Evolutionary conservation across 768 basidiomycete genomes (phyloP).

Genomic region (Lactarius evosmus): DNA sequence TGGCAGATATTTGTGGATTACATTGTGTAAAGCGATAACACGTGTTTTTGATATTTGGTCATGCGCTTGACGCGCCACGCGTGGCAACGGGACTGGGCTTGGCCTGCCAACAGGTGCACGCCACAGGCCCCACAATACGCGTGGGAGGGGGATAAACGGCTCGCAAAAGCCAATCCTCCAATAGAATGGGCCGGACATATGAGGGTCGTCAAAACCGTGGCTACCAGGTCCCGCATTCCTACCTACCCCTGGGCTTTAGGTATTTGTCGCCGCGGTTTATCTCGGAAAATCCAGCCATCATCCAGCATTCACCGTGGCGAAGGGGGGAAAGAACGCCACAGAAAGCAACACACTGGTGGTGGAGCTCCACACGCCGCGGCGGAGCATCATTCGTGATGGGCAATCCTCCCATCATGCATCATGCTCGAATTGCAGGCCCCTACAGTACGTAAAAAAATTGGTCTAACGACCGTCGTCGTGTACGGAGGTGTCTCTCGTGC

Average conservation of each 20-base stretch:
- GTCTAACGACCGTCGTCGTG: not conserved
- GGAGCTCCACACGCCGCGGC: not conserved
- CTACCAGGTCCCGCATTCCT: too few species aligned
- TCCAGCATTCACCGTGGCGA: not conserved
- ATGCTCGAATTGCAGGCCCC: not conserved
- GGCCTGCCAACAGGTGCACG: too few species aligned
- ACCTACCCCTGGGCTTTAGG: too few species aligned
- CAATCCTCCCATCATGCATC: too few species aligned
- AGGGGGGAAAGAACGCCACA: not conserved
- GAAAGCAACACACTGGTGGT: not conserved
- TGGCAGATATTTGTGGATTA: too few species aligned
- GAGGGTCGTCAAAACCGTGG: too few species aligned
- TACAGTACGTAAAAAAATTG: not conserved
- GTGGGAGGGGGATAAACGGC: too few species aligned
- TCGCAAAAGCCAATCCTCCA: not conserved
- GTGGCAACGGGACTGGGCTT: not conserved
- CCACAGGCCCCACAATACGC: too few species aligned
- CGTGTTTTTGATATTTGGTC: not conserved
- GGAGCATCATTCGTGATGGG: too few species aligned
- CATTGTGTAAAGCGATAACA: too few species aligned
- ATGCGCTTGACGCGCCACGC: not conserved
- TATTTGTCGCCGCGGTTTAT: not conserved
- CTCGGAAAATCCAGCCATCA: not conserved
- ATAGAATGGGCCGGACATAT: not conserved
- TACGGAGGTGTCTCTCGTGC: too few species aligned